phyloP scores from a whole-genome alignment of 371 early-diverging fungal species.

The Mortierella sp. region DNA sequence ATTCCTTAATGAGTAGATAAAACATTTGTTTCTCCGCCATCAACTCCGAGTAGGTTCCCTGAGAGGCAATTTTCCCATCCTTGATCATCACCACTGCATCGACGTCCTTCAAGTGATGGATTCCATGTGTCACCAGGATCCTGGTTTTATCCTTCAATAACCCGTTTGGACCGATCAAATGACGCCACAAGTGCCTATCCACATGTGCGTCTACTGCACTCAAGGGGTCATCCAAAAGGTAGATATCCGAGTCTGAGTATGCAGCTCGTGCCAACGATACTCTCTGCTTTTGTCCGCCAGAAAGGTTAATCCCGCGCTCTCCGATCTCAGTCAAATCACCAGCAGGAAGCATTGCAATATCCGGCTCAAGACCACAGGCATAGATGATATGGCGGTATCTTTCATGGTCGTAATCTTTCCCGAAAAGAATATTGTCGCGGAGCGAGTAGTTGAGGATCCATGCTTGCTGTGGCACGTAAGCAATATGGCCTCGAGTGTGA shows the following conservation, averaged over 20 bases:
- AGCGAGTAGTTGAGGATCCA: slow-evolving; percentile 89
- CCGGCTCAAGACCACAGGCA: slow-evolving; percentile 73
- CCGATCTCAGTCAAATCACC: slow-evolving; percentile 95
- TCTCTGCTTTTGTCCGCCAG: slow-evolving; percentile 83
- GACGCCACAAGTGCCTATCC: slow-evolving; percentile 80
- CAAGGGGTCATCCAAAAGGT: slow-evolving; percentile 55
- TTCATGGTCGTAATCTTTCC: slow-evolving; percentile 67
- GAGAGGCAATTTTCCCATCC: slow-evolving; percentile 61
- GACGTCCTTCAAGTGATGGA: slow-evolving; percentile 73
- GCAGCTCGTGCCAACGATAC: slow-evolving; percentile 86
- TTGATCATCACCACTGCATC: slow-evolving; percentile 72
- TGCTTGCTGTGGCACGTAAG: slow-evolving; percentile 84
- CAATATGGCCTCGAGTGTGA: slow-evolving; percentile 62
- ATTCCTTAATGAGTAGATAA: slow-evolving; percentile 55
- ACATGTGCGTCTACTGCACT: slow-evolving; percentile 87
- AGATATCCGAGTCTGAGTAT: slow-evolving; percentile 72
- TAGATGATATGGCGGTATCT: slow-evolving; percentile 72
- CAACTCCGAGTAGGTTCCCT: slow-evolving; percentile 59
- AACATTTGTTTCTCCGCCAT: slow-evolving; percentile 58
- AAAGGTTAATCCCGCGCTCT: slow-evolving; percentile 82
- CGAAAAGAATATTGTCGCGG: slow-evolving; percentile 88
- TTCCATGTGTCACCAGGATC: slow-evolving; percentile 90
- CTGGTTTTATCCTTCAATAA: slow-evolving; percentile 80
- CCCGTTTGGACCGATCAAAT: slow-evolving; percentile 75
- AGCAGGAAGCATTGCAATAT: slow-evolving; percentile 80